Evolutionary conservation across 129 eudicot genomes (phyloP), one percentile per base, ranked within the genome.

Genomic region (Dittrichia graveolens): DNA sequence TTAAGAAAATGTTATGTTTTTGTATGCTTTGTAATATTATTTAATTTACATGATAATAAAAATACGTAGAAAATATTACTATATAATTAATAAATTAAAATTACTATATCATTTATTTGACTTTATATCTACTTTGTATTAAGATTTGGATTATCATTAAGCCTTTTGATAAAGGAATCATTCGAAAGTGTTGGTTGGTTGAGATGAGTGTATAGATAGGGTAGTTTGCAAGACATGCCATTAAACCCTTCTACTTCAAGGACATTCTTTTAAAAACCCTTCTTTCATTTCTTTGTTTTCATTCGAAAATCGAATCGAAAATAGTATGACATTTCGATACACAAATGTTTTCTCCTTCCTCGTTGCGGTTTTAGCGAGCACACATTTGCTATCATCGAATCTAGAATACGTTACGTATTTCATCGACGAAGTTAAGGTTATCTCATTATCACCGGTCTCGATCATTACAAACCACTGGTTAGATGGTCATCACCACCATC

Each of bases 211-310:
- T 53, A 80, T 79, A 84, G 86, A 79, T 82, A 82, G 91, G 85
- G 96, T 91, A 68, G 69, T 89, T 88, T 91, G 85, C 87, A 91
- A 88, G 97, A 65, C 96, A 91, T 81, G 83, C 74, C 81, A 88
- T 73, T 70, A 74, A 66, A 86, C 78, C 68, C 92, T 86, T 92
- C 6, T 72, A 92, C 96, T 92, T 84, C 96, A 92, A 86, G 86
- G 74, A 88, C 86, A 44, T 70, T 24, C 31, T 62, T 66, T 67
- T 74, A 11, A 67, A 47, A 75, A 15, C 67, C 66, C 42, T 74
- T 60, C 43, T 69, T 42, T 9, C 58, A 35, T 67, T 59, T 43
- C 81, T 61, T 45, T 34, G 43, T 44, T 44, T 58, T 57, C 54
- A 48, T 54, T 70, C 57, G 65, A 56, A 57, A 47, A 39, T 12